Evolutionary conservation across 495 filamentous ascomycete species (phyloP).

Genomic region (Bryoglossum gracile): DNA sequence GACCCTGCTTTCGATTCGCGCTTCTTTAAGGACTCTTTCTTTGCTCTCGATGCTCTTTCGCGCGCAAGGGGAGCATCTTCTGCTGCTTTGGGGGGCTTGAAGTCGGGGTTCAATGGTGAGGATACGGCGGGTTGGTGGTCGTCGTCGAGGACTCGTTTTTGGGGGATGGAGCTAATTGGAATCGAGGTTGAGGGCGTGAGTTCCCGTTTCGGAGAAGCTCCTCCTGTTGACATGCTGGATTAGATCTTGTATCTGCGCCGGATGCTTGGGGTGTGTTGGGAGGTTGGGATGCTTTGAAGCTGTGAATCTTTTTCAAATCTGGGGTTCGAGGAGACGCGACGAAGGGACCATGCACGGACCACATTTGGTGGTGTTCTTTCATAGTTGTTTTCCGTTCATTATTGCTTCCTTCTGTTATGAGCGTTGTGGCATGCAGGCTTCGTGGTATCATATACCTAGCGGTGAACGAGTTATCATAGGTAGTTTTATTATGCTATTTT

Average conservation of each 20-base stretch:
- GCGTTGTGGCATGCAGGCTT: too few relatives aligned
- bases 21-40: conserved; percentile 72
- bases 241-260: background rate
- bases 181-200: conserved; percentile 6
- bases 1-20: conserved; percentile 54
- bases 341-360: too few relatives aligned
- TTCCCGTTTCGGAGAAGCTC: conserved; percentile 18
- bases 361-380: too few relatives aligned
- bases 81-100: conserved; percentile 18
- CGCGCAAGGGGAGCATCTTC: conserved; percentile 30
- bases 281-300: background rate
- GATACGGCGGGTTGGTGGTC: conserved; percentile 50
- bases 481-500: too few relatives aligned
- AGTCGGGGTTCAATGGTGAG: conserved; percentile 57
- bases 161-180: conserved; percentile 43
- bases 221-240: conserved; percentile 17
- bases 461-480: too few relatives aligned
- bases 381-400: too few relatives aligned
- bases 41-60: conserved; percentile 41
- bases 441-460: too few relatives aligned
- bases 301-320: background rate
- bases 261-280: background rate
- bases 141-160: conserved; percentile 48
- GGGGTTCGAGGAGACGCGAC: too few relatives aligned
- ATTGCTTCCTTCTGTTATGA: too few relatives aligned